Evolutionary conservation across 192 early-diverging fungal genomes (phyloP), one percentile per base, ranked within the genome.

Genomic region (Entophlyctis luteolus): DNA sequence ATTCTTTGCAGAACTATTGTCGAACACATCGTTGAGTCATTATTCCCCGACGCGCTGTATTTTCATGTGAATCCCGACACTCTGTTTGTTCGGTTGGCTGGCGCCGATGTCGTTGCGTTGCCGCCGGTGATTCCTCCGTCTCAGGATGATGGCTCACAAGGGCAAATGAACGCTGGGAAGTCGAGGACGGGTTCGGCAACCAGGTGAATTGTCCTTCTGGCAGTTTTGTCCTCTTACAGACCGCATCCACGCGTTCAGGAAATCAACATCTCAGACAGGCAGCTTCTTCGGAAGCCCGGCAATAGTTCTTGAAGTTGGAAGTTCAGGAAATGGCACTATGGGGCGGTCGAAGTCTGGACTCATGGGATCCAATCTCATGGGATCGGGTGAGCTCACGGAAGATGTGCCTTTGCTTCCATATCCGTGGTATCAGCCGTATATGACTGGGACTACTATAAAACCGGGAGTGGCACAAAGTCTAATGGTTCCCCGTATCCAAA

Each of bases 371-470:
- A n/a, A n/a, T n/a, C n/a, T n/a, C n/a, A n/a, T n/a, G n/a, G n/a
- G n/a, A n/a, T 60, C 58, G 35, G 22, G 22, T 46, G 35, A 38
- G 25, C 35, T 46, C 39, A 45, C 39, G 6, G 23, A 16, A 23
- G 58, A 60, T 28, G 18, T 2, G 2, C 58, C 58, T 12, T 16
- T 16, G 10, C 10, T 60, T 42, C 58, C 58, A 28, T 60, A 45
- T 28, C 58, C 58, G 8, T 60, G 58, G 58, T 45, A 45, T 31
- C 22, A 16, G 25, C 35, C 58, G n/a, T 60, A 60, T 25, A 45
- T 25, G 8, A 31, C 58, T 0, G 10, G 20, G 5, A 52, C 49
- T 1, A 28, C 37, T 6, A 8, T 8, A 60, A 20, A 38, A 0
- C 58, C 58, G 6, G 23, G 25, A 16, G 14, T 12, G 25, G 14